These are phyloP conservation scores for Pythium volutum DNA, from an alignment of 352 stramenopile genomes.

Conservation along the genomic window DNA sequence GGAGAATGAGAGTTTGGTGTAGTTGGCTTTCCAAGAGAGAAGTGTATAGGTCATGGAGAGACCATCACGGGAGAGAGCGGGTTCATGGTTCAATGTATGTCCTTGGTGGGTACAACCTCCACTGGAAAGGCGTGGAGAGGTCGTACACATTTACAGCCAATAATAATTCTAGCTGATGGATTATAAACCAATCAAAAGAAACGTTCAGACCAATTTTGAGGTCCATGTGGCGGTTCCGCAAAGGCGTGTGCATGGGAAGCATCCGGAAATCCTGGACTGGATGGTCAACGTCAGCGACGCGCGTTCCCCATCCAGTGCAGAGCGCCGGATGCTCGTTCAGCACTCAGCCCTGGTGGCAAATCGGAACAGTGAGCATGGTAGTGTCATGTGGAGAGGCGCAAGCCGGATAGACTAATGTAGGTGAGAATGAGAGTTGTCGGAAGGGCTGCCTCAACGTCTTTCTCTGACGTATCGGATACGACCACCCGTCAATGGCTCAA, in stretches of 20 bases:
- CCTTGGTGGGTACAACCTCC: not conserved
- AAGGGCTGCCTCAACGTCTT: no score
- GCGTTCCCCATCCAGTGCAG: no score
- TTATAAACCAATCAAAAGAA: not conserved
- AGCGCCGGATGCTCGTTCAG: no score
- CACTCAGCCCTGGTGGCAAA: not conserved
- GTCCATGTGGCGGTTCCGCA: not conserved
- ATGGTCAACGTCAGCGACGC: not conserved
- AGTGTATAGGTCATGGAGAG: not conserved
- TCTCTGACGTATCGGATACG: no score
- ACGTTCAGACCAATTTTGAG: not conserved
- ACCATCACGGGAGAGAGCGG: conserved; percentile 3
- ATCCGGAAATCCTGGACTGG: not conserved
- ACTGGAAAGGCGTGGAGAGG: conserved; percentile 6
- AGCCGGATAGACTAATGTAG: not conserved
- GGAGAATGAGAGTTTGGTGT: conserved; percentile 6
- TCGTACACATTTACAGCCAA: conserved; percentile 2
- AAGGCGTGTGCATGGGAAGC: conserved; percentile 1
- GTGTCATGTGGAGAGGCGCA: not conserved
- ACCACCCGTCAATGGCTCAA: no score
- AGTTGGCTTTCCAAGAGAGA: not conserved
- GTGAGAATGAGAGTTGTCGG: no score
- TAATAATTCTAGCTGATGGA: not conserved
- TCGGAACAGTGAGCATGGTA: not conserved
- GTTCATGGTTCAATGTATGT: conserved; percentile 1